Percentiles rank a stretch among this genome's conserved stretches.
Evolutionary conservation across 2,329 filamentous ascomycete species (phyloP).

Genomic region (Lecanicillium sp.): DNA sequence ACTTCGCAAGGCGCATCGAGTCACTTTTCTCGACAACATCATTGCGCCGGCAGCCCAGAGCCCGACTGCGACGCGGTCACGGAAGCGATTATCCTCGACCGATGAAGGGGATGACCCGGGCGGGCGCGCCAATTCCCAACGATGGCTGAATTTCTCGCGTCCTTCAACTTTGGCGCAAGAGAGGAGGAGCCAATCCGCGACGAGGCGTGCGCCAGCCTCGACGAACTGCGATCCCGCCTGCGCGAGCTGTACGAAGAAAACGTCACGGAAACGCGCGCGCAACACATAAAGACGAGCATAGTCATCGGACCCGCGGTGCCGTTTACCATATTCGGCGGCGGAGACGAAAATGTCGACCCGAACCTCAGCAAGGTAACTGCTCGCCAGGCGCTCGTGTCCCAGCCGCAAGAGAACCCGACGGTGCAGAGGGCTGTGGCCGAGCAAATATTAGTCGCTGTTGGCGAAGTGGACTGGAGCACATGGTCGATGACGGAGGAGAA

Average conservation of each 20-base stretch:
- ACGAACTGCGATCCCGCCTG: constrained; percentile 44
- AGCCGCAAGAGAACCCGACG: constrained; percentile 41
- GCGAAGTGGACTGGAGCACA: constrained; percentile 39
- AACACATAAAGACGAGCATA: constrained; percentile 42
- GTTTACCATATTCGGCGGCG: constrained; percentile 27
- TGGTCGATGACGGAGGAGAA: constrained; percentile 44
- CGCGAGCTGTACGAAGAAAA: constrained; percentile 35
- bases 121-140: neutral
- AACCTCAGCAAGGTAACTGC: constrained; percentile 33
- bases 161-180: constrained; percentile 27
- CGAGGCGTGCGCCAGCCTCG: constrained; percentile 27
- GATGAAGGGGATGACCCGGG: neutral
- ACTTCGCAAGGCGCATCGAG: neutral
- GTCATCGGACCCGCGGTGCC: constrained; percentile 40
- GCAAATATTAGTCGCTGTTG: constrained; percentile 39
- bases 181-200: constrained; percentile 18
- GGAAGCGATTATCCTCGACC: neutral
- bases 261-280: constrained; percentile 41
- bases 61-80: neutral
- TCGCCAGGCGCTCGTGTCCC: constrained; percentile 42
- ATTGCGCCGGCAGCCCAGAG: constrained; percentile 1
- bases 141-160: constrained; percentile 36
- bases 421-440: constrained; percentile 45
- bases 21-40: neutral
- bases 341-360: constrained; percentile 19